These are phyloP conservation scores for Mangifera indica DNA, from an alignment of 345 rosid genomes.

Conservation along the genomic window DNA sequence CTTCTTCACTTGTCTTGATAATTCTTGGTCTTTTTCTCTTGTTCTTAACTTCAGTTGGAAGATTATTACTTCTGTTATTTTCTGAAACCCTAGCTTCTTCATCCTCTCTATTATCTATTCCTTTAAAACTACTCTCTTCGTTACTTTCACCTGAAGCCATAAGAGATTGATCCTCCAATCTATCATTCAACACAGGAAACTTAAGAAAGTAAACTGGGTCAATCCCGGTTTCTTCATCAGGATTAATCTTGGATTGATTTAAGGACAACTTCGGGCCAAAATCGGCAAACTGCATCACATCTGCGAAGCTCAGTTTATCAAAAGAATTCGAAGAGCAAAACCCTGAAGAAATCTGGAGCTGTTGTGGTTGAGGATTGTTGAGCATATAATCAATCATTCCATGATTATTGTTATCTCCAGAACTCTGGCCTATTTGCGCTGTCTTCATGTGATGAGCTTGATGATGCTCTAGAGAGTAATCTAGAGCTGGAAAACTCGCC, in stretches of 20 bases:
- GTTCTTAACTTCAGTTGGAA: conserved; percentile 41
- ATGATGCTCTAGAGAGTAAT: conserved; percentile 48
- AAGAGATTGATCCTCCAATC: conserved; percentile 32
- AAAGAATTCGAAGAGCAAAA: conserved; percentile 49
- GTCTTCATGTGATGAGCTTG: conserved; percentile 37
- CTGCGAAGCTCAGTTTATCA: conserved; percentile 74
- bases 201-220: conserved; percentile 87
- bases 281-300: conserved; percentile 89
- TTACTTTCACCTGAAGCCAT: conserved; percentile 29
- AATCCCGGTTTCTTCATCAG: conserved; percentile 57
- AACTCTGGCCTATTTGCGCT: conserved; percentile 32
- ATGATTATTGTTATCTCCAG: conserved; percentile 28
- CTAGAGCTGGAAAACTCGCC: conserved; percentile 44
- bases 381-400: conserved; percentile 66
- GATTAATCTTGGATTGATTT: conserved; percentile 56
- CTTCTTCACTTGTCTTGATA: conserved; percentile 81
- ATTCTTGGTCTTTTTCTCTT: conserved; percentile 80
- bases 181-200: conserved; percentile 78
- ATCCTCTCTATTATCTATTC: conserved; percentile 32
- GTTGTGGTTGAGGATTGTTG: conserved; percentile 37
- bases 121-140: conserved; percentile 23
- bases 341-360: conserved; percentile 36
- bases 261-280: conserved; percentile 73
- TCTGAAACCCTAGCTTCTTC: conserved; percentile 55
- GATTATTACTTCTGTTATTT: conserved; percentile 26